phyloP scores from a whole-genome alignment of 257 asterid species.

The Orobanche coerulescens region DNA sequence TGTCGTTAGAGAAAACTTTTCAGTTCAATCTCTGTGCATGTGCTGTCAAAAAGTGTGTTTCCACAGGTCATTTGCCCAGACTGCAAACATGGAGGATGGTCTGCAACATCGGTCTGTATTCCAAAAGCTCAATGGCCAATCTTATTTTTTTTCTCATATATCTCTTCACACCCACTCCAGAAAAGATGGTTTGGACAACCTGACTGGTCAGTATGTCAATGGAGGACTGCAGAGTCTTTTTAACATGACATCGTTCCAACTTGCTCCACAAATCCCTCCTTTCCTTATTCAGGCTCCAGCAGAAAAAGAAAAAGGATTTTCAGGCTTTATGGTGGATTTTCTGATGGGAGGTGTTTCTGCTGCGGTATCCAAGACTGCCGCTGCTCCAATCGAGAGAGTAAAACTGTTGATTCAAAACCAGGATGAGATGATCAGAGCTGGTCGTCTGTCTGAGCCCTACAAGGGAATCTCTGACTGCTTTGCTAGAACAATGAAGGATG shows the following conservation, averaged over 20 bases:
- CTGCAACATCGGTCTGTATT: constrained; percentile 26
- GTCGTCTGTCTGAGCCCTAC: constrained; percentile 64
- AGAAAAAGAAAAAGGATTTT: constrained; percentile 38
- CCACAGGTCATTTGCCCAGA: constrained; percentile 25
- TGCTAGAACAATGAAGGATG: constrained; percentile 59
- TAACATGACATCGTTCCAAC: constrained; percentile 25
- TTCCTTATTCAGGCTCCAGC: constrained; percentile 42
- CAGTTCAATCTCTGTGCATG: background rate
- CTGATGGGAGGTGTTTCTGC: constrained; percentile 90
- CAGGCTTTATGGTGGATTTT: constrained; percentile 52
- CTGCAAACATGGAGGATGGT: constrained; percentile 42
- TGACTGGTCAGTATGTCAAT: constrained; percentile 35
- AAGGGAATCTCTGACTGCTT: constrained; percentile 69
- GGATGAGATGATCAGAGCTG: constrained; percentile 69
- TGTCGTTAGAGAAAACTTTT: background rate
- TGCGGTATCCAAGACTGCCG: constrained; percentile 65
- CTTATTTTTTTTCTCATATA: constrained; percentile 31
- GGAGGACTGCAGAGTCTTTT: constrained; percentile 34
- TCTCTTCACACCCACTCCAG: constrained; percentile 35
- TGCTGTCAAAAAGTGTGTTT: background rate
- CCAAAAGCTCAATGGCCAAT: constrained; percentile 38
- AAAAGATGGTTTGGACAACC: constrained; percentile 25
- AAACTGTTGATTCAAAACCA: constrained; percentile 74
- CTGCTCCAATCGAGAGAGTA: constrained; percentile 84
- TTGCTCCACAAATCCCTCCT: constrained; percentile 30